Percentiles rank a stretch among this genome's conserved stretches.
Conservation (phyloP, 768 basidiomycete genomes). For the Lentinula lateritia region DNA sequence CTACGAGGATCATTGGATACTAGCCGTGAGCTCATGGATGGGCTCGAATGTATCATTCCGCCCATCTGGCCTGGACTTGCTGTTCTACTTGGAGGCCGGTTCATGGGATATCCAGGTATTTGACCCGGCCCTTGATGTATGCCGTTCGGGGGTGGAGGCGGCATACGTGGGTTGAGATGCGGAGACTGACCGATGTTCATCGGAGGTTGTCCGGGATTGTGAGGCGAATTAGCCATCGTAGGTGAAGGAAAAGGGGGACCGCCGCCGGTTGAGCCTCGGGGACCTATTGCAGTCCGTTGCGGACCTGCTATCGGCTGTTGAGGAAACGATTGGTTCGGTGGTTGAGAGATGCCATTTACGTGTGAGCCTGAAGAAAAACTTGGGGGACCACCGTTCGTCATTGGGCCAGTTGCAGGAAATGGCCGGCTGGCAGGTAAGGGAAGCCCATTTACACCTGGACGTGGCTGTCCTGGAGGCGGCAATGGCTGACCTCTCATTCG, state of each 20-base stretch:
- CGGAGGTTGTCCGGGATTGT: constrained; percentile 28
- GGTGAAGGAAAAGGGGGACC: constrained; percentile 54
- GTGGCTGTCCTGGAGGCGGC: constrained; percentile 18
- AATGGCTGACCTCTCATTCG: constrained; percentile 12
- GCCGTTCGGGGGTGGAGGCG: constrained; percentile 47
- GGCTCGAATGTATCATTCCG: constrained; percentile 50
- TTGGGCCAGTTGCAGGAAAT: constrained; percentile 18
- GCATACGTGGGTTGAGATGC: constrained; percentile 37
- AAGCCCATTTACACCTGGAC: constrained; percentile 25
- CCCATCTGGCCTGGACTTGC: constrained; percentile 41
- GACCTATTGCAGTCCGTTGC: constrained; percentile 29
- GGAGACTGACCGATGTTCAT: constrained; percentile 49
- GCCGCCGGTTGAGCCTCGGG: constrained; percentile 38
- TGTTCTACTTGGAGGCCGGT: constrained; percentile 58
- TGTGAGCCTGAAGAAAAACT: constrained; percentile 28
- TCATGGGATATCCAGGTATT: constrained; percentile 23
- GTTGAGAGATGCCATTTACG: constrained; percentile 37
- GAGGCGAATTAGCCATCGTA: constrained; percentile 58
- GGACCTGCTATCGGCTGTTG: constrained; percentile 27
- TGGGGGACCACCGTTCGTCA: constrained; percentile 22
- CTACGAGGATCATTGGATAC: constrained; percentile 21
- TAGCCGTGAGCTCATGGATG: constrained; percentile 47
- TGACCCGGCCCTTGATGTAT: constrained; percentile 24
- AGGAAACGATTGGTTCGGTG: constrained; percentile 23
- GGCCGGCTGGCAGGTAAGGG: constrained; percentile 10